phyloP scores from a whole-genome alignment of 2,329 filamentous ascomycete genomes.

The Paraconiothyrium brasiliense region DNA sequence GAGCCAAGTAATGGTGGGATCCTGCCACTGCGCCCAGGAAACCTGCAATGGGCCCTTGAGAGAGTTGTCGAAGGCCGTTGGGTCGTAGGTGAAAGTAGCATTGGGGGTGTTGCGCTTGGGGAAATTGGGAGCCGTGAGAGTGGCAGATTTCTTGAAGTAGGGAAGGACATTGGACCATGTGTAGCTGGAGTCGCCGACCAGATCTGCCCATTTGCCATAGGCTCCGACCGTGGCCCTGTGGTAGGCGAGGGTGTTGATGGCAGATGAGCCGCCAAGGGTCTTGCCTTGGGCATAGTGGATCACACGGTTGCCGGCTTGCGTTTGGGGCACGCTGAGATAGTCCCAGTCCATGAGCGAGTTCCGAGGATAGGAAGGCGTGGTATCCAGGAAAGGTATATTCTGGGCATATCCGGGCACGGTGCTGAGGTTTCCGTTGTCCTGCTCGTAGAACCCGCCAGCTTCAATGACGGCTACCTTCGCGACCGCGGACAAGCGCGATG shows the following conservation, averaged over 20 bases:
- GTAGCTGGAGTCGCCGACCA: conserved; percentile 43
- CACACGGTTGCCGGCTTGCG: conserved; percentile 27
- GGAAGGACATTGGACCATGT: conserved; percentile 36
- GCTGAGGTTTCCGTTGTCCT: conserved; percentile 40
- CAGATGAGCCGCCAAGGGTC: conserved; percentile 41
- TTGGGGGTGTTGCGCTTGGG: conserved; percentile 29
- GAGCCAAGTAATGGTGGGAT: conserved; percentile 35
- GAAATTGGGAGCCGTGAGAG: conserved; percentile 40
- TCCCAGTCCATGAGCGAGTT: conserved; percentile 40
- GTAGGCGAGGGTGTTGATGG: conserved; percentile 37
- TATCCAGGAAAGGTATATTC: conserved; percentile 29
- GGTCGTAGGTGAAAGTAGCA: conserved; percentile 31
- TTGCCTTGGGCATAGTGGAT: conserved; percentile 47
- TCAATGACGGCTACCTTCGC: conserved; percentile 41
- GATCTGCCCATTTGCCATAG: conserved; percentile 43
- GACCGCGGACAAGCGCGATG: conserved; percentile 29
- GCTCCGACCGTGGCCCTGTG: conserved; percentile 34
- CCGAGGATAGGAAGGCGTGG: conserved; percentile 30
- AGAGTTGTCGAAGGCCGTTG: conserved; percentile 25
- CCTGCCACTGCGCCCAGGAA: conserved; percentile 40
- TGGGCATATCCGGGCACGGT: conserved; percentile 34
- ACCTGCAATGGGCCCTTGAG: conserved; percentile 33
- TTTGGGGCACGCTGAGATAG: conserved; percentile 33
- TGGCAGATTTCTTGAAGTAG: conserved; percentile 41
- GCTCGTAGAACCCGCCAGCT: conserved; percentile 37